Base-by-base conservation (phyloP, 2,329 filamentous ascomycete species). In the Xenosphaeropsis pyriputrescens region DNA sequence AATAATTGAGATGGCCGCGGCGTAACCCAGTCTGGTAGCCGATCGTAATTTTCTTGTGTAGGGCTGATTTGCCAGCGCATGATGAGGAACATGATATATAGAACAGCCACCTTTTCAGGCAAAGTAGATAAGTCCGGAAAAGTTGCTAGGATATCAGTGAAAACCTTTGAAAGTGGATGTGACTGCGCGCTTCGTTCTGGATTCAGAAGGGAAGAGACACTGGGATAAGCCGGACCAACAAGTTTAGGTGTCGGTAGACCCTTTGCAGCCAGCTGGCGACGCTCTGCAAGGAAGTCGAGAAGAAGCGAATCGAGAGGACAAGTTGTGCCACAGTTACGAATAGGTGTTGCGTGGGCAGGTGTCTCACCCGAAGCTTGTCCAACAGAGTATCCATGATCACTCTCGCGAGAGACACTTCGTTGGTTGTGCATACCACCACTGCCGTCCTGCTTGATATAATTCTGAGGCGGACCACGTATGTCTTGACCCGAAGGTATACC, bases 1-100 rank as follows among this genome's bases (percentile, higher is more conserved):
- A 72, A 67, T 13, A 84, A 58, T 53, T 93, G 85, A 6, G 68
- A 68, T 0, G 71, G 65, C 2, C 70, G 63, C 1, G 86, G 85
- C 0, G 68, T 69, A 30, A 78, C 61, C 75, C 81, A 93, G 4
- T 75, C 65, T 0, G 86, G 85, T 9, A 94, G 60, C 4, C 80
- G 70, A 17, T 85, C 73, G 56, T 82, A 88, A 59, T 86, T 93
- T 47, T 86, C 79, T 42, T 70, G 68, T 0, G 83, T 84, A 0
- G 85, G 85, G 18, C 73, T 73, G 40, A 93, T 80, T 54, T 85
- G 77, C 84, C 86, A 94, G 32, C 79, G 72, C 78, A 91, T 85
- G 45, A 86, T 54, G 22, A 88, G 68, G 57, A 93, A 93, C 83
- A 93, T 93, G 52, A 80, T 64, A 55, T 88, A 93, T 6, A 93